Conservation (phyloP, 2,329 filamentous ascomycete species). For the Trichoderma harzianum region DNA sequence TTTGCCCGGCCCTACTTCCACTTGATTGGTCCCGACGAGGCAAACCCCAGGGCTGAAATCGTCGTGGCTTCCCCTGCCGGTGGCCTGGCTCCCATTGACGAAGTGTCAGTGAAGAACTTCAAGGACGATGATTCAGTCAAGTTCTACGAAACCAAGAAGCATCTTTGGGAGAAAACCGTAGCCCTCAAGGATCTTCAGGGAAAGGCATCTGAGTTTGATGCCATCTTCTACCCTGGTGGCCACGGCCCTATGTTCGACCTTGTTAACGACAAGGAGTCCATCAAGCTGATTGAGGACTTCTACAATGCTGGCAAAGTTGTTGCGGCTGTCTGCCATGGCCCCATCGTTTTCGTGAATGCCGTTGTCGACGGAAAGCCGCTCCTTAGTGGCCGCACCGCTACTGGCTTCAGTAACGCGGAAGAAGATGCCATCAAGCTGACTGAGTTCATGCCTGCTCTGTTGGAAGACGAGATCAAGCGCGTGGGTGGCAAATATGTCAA, state of each 20-base stretch:
- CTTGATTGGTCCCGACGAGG: conserved; percentile 37
- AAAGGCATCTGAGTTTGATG: background rate
- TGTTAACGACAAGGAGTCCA: background rate
- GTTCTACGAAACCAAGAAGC: conserved; percentile 54
- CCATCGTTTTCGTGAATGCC: background rate
- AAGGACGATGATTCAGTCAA: conserved; percentile 49
- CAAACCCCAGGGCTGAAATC: conserved; percentile 51
- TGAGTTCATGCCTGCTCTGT: conserved; percentile 25
- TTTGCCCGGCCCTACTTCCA: conserved; percentile 9
- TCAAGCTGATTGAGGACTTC: background rate
- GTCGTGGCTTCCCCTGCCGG: conserved; percentile 60
- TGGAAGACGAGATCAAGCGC: conserved; percentile 46
- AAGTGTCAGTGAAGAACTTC: conserved; percentile 52
- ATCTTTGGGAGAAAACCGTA: background rate
- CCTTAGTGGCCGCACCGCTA: conserved; percentile 28
- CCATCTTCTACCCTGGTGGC: background rate
- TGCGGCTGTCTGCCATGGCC: background rate
- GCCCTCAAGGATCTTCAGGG: background rate
- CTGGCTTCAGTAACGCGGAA: conserved; percentile 61
- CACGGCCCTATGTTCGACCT: background rate
- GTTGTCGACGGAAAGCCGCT: background rate
- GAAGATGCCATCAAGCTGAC: conserved; percentile 30
- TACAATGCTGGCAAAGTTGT: background rate
- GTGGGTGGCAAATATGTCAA: conserved; percentile 51
- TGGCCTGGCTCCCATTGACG: conserved; percentile 60